Evolutionary conservation across 2,329 filamentous ascomycete genomes (phyloP), one percentile per base, ranked within the genome.

Genomic region (Exophiala bonariae): DNA sequence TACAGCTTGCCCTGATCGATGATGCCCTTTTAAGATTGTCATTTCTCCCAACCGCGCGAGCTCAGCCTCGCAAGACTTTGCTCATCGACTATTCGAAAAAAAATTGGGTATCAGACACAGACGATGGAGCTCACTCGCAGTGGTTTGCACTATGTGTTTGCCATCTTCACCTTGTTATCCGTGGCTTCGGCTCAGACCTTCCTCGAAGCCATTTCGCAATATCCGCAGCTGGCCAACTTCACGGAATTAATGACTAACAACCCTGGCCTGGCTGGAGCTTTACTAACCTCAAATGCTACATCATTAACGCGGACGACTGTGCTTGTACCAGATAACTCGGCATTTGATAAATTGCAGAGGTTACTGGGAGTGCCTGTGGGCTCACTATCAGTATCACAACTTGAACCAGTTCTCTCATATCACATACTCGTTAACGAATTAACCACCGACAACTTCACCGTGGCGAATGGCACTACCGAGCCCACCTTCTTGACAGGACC

Each of bases 261-360:
- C 20, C 44, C 44, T 6, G 26, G 19, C 2, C 30, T 47, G 11
- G 44, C 44, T 7, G 36, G 36, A 17, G 35, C 35, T 3, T 26
- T 47, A 3, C 26, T 47, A n/a, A 47, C 44, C 3, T 47, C 44
- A 13, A 47, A 47, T 18, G 36, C 35, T 3, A 32, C 35, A 10
- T 47, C 44, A 3, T 28, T 47, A 18, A 47, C 44, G 10, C 14
- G 20, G 30, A 41, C 36, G n/a, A 47, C 44, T 10, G 33, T 47
- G 6, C 36, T 47, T 19, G 44, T 47, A 13, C 44, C 44, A 41
- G 44, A 47, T 35, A 47, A 47, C 22, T 47, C 44, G 9, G 44
- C 44, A 14, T 47, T 47, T 38, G 26, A 26, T 14, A 47, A 47
- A 19, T 18, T 47, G 3, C 31, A 38, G 22, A 35, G n/a, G 4